Conservation (phyloP, 2,329 filamentous ascomycete genomes). For the Ceratocystis variospora region DNA sequence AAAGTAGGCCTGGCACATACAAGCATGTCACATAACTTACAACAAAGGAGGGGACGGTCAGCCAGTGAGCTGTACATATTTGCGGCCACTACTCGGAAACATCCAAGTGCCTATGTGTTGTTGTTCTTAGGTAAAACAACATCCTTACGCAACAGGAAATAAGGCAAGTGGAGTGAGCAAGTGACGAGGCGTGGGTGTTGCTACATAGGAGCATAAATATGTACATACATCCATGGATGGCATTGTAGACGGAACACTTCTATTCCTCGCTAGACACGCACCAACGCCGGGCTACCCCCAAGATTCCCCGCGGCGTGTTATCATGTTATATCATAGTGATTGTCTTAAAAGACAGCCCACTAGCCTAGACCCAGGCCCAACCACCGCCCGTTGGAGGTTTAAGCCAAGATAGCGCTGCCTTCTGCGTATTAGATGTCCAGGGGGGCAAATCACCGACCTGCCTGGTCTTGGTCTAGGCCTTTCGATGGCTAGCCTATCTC, state of each 20-base stretch:
- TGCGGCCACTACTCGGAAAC: no score
- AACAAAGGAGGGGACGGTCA: no score
- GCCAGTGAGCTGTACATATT: no score
- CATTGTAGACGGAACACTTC: not conserved
- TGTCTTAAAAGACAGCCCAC: not conserved
- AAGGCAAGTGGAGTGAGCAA: not conserved
- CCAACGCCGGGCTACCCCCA: not conserved
- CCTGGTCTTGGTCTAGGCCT: not conserved
- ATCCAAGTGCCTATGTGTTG: no score
- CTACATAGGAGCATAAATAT: not conserved
- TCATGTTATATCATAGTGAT: constrained; percentile 1
- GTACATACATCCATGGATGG: not conserved
- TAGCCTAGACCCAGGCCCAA: not conserved
- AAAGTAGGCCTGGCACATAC: no score
- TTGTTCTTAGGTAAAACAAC: not conserved
- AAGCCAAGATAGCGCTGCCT: constrained; percentile 4
- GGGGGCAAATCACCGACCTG: not conserved
- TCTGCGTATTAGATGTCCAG: not conserved
- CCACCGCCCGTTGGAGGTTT: not conserved
- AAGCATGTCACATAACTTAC: no score
- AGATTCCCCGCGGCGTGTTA: not conserved
- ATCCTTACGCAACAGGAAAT: not conserved
- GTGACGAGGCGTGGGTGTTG: not conserved
- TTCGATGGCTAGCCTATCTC: not conserved
- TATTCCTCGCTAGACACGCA: not conserved